Base-by-base conservation (phyloP, 208 protist species). In the Acanthamoeba quina region DNA sequence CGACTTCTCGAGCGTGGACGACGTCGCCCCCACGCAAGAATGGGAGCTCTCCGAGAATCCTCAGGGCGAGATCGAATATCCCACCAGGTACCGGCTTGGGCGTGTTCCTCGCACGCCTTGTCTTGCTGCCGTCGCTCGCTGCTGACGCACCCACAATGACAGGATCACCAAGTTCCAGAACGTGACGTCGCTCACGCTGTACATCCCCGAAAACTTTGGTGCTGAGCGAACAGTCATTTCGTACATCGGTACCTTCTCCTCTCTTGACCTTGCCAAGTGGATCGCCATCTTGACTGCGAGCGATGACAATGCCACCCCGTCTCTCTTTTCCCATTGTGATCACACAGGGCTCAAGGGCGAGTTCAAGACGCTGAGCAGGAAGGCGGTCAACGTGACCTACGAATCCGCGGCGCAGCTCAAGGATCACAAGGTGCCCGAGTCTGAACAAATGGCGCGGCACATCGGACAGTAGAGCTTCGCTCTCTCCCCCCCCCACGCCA, bases 101-200 rank as follows among this genome's bases (percentile, higher is more conserved):
- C 2, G 47, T 31, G 47, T 24, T 13, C 47, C 47, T 76, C 11
- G 29, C n/a, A 19, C 15, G 10, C 13, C 68, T 34, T 44, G 2
- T 0, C 29, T 76, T 24, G 5, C 26, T 41, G 29, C 24, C 7
- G 29, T 41, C 3, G 41, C 41, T 85, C n/a, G 76, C 70, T 29
- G 15, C 29, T 80, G 21, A 80, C 17, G 29, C 34, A n/a, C 9
- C 2, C 70, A 29, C 26, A 37, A 41, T 6, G 6, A 21, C 60
- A 96, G 93, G 60, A 93, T 94, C 47, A 94, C 95, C 37, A 94
- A 95, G 70, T 96, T 96, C 37, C 93, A 95, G 31, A 95, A 94
- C 86, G 94, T 96, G 31, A 94, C 76, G 24, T 62, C 68, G 24
- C 37, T 96, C 15, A 96, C 95, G 21, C 49, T 96, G 52, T 95